Evolutionary conservation across 495 filamentous ascomycete genomes (phyloP).

Genomic region (Tuber calosporum): DNA sequence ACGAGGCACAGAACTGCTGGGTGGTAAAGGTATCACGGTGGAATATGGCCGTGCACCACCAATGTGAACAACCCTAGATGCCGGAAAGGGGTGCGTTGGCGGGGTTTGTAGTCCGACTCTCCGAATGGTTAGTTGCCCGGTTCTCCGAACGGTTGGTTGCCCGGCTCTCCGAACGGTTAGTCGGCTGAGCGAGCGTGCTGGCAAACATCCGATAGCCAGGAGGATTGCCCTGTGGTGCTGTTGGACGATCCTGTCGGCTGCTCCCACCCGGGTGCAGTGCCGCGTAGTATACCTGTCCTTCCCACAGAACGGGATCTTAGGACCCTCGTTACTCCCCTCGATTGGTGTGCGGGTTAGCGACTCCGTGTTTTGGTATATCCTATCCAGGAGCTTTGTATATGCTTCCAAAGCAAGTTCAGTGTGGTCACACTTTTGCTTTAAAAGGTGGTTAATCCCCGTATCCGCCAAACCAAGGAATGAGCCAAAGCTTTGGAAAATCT

Average conservation of each 20-base stretch:
- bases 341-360: neutral
- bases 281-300: neutral
- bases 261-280: neutral
- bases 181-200: neutral
- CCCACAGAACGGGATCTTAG: neutral
- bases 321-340: neutral
- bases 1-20: too few relatives aligned
- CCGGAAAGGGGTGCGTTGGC: neutral
- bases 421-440: neutral
- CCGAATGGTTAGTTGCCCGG: neutral
- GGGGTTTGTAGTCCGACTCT: neutral
- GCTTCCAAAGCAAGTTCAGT: neutral
- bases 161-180: neutral
- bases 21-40: neutral
- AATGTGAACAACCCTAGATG: neutral
- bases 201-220: neutral
- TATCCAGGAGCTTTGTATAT: neutral
- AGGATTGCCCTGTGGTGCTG: neutral
- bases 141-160: neutral
- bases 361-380: neutral
- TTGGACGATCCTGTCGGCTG: neutral
- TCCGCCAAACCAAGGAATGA: neutral
- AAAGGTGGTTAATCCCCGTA: neutral
- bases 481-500: conserved; percentile 9
- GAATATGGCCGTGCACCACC: neutral